Conservation (phyloP, 306 rosid species). For the Delonix regia region DNA sequence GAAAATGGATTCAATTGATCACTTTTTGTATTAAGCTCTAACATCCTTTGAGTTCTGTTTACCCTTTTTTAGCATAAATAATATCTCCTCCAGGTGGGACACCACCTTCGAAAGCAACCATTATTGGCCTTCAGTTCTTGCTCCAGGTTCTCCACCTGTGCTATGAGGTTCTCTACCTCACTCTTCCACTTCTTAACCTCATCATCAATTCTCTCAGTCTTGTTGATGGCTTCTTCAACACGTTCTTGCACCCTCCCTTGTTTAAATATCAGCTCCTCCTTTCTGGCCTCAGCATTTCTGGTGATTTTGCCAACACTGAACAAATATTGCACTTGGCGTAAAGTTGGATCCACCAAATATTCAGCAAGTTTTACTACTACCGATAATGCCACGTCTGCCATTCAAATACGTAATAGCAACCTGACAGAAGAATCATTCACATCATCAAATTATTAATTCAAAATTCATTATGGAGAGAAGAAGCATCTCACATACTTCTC, state of each 20-base stretch:
- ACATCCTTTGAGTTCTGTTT: background rate
- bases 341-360: background rate
- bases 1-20: background rate
- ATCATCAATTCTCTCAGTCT: background rate
- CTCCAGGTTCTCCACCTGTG: background rate
- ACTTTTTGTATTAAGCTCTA: background rate
- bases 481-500: no score
- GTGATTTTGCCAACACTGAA: background rate
- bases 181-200: background rate
- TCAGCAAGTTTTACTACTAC: background rate
- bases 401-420: no score
- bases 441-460: no score
- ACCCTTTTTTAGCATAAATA: background rate
- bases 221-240: background rate
- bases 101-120: constrained; percentile 1
- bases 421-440: no score
- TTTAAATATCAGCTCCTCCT: background rate
- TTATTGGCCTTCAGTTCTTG: background rate
- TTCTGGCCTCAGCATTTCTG: background rate
- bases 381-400: background rate
- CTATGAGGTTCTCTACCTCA: background rate
- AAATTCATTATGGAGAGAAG: no score
- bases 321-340: background rate
- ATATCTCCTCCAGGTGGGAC: background rate
- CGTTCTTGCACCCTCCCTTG: background rate